Base-by-base conservation (phyloP, 2,329 filamentous ascomycete species). In the Xylariaceae sp. region DNA sequence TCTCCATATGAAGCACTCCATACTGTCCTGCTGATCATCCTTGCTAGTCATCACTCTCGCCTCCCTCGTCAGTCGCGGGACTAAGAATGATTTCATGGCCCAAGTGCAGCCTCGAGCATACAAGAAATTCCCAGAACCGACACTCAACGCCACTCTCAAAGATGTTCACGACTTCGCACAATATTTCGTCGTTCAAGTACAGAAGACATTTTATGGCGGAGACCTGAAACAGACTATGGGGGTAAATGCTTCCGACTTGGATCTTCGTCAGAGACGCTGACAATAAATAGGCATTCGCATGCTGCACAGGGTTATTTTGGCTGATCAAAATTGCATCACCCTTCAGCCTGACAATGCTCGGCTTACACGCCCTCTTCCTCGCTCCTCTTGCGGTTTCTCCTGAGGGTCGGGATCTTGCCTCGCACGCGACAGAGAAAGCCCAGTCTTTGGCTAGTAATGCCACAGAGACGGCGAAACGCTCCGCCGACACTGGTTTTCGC, bases 111-210 rank as follows among this genome's bases (percentile, higher is more conserved):
- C 49, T 17, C 12, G 15, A 10, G 32, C 41, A 18, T 51, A 47
- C 14, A 51, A 38, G 40, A 17, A 31, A 36, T 40, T 51, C 6
- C 49, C 49, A 6, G 49, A 51, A 41, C 3, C 44, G 5, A 51
- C 31, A 2, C 49, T 51, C 1, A 51, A 51, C 30, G 49, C 44
- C 9, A 51, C 49, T 3, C 49, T 51, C 10, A 43, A 19, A 14
- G 49, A 51, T 15, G 32, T 51, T 9, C 49, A 51, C 14, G 49
- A 51, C 12, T 36, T 51, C 36, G 31, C 47, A 6, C 49, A 51
- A 22, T 51, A 39, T 30, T 31, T 43, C 12, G 40, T 39, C 3
- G n/a, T 51, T 15, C 32, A 51, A 32, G 17, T 10, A 6, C 49
- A 51, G 38, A 47, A 40, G 31, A 44, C 41, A 11, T 22, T 51